phyloP scores from a whole-genome alignment of 257 asterid genomes.

The Solanum pinnatisectum region DNA sequence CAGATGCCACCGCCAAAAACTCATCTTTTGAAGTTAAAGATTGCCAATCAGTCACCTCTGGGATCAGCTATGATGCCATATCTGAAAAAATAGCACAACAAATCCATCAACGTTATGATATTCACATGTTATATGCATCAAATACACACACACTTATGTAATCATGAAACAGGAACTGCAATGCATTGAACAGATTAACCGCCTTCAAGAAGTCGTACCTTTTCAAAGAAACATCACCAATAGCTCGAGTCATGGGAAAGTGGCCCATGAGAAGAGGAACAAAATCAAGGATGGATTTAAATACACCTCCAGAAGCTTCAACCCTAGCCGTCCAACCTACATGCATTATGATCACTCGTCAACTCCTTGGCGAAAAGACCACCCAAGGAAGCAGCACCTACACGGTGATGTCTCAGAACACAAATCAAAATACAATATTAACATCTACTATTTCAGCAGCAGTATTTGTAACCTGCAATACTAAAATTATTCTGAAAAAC shows the following conservation, averaged over 20 bases:
- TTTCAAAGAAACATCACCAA: neutral
- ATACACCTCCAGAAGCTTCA: neutral
- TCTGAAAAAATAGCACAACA: neutral
- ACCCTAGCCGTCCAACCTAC: neutral
- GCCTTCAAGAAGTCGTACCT: neutral
- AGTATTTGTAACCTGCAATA: neutral
- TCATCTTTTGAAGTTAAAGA: neutral
- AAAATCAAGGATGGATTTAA: neutral
- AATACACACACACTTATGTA: neutral
- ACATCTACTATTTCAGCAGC: neutral
- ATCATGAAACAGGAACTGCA: neutral
- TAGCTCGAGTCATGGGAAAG: neutral
- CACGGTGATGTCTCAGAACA: neutral
- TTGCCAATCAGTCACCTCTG: neutral
- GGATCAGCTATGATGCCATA: neutral
- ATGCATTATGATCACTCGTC: neutral
- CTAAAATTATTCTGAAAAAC: neutral
- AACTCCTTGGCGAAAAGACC: neutral
- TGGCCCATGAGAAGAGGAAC: neutral
- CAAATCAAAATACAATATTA: neutral
- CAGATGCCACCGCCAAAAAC: neutral
- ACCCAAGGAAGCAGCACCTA: neutral
- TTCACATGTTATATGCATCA: neutral
- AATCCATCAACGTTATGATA: neutral
- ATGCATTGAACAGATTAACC: neutral